Conservation (phyloP, 768 basidiomycete species). For the Pleurotus giganteus region DNA sequence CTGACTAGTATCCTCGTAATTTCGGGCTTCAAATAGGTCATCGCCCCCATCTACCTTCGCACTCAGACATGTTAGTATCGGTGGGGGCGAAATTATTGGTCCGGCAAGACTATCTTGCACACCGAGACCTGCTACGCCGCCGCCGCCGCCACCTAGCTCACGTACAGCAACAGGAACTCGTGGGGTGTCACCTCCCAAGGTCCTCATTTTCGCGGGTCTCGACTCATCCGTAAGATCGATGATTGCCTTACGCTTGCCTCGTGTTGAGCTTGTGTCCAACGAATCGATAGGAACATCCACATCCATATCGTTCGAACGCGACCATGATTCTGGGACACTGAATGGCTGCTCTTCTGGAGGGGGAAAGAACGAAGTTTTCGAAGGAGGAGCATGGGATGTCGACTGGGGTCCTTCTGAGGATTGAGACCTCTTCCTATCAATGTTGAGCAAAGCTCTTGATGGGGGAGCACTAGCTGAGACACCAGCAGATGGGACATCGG, state of each 20-base stretch:
- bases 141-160: conserved; percentile 41
- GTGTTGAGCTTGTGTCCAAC: conserved; percentile 35
- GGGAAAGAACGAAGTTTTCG: conserved; percentile 40
- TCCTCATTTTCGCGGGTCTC: conserved; percentile 38
- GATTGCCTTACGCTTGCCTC: conserved; percentile 52
- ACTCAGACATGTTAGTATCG: conserved; percentile 59
- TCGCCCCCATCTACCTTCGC: conserved; percentile 63
- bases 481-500: conserved; percentile 7
- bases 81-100: conserved; percentile 50
- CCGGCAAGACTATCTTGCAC: conserved; percentile 14
- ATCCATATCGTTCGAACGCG: conserved; percentile 43
- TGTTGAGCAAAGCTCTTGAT: conserved; percentile 8
- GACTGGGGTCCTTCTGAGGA: conserved; percentile 14
- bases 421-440: conserved; percentile 4
- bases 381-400: conserved; percentile 18
- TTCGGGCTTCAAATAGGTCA: conserved; percentile 73
- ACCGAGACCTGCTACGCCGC: background rate
- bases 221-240: conserved; percentile 39
- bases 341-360: conserved; percentile 49
- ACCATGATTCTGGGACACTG: conserved; percentile 34
- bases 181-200: conserved; percentile 67
- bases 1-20: conserved; percentile 66
- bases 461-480: conserved; percentile 8
- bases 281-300: conserved; percentile 55
- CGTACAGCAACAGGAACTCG: conserved; percentile 49